Evolutionary conservation across 768 basidiomycete genomes (phyloP), one percentile per base, ranked within the genome.

Genomic region (Albatrellus ellisii): DNA sequence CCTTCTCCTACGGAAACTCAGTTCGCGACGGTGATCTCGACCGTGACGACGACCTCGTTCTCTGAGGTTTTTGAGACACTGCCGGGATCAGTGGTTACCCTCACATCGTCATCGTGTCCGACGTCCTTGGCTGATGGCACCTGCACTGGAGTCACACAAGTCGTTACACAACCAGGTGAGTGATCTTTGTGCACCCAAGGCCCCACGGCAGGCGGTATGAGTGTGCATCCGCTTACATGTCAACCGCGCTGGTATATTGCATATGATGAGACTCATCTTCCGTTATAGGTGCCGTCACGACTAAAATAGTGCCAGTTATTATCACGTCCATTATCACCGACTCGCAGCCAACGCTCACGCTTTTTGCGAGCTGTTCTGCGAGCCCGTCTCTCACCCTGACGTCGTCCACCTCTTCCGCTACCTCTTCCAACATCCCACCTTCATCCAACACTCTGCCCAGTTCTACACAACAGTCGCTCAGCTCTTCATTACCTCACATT

Each of bases 341-440:
- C 3, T 39, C 38, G 18, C 22, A 45, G 33, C 49, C 49, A 7
- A 49, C 38, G 6, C 25, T 33, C 32, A 51, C 50, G 1, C 42
- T 44, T 24, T 51, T 41, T 26, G 44, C 44, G 2, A 49, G 47
- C 26, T 51, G 50, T 27, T 8, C 22, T n/a, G 14, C 41, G 10
- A 6, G 21, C 14, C 14, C 20, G 10, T 38, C 37, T 21, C 11
- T 5, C 11, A 8, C 24, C 32, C 18, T 36, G 2, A 9, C 31
- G 24, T 4, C 15, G 12, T 18, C 24, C 15, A 10, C 32, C 25
- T 6, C 15, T 21, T 18, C 38, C 17, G n/a, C n/a, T n/a, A n/a
- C n/a, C n/a, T n/a, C n/a, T n/a, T n/a, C n/a, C n/a, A n/a, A n/a
- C n/a, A n/a, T n/a, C n/a, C n/a, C n/a, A n/a, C n/a, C n/a, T n/a